Base-by-base conservation (phyloP, 164 flowering plant species). In the Vitis vinifera region DNA sequence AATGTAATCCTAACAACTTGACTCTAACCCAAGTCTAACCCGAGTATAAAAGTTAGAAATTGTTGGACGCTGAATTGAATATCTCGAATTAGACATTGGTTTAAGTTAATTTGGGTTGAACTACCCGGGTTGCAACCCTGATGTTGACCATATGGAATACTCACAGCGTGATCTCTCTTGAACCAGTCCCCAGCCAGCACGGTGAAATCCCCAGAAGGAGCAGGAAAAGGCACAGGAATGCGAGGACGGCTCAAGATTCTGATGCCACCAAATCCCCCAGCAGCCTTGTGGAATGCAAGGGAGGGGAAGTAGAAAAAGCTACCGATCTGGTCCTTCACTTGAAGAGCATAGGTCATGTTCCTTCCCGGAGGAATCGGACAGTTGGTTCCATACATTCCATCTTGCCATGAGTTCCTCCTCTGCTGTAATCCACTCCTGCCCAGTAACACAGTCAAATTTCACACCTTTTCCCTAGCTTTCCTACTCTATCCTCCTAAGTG, bases 341-440 rank as follows among this genome's bases (percentile, higher is more conserved):
- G 99, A 55, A 94, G 86, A 14, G 74, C 63, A 66, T 94, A 94
- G 19, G 99, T 95, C 83, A 91, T 88, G 84, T 95, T 95, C 76
- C 78, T 81, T 11, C 97, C 85, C 0, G 99, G 98, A n/a, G 82
- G 93, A 71, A 95, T 95, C 5, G 98, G 98, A 69, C 99, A 96
- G 74, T 72, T 93, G 0, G 99, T 96, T 44, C 99, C 99, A 17
- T 53, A 72, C 1, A 87, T 83, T 59, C 99, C 99, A 80, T 93
- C 99, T 67, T 91, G 90, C 93, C 93, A 96, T 70, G 99, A 96
- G 63, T 93, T 96, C 79, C 88, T 90, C 74, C 99, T 89, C 51
- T 96, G 95, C 75, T 93, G 99, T 56, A 96, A 30, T 11, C 99
- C 99, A 71, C 93, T 85, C 99, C 99, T 96, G 85, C 23, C 51